Evolutionary conservation across 768 basidiomycete species (phyloP).

Genomic region (Vishniacozyma victoriae): DNA sequence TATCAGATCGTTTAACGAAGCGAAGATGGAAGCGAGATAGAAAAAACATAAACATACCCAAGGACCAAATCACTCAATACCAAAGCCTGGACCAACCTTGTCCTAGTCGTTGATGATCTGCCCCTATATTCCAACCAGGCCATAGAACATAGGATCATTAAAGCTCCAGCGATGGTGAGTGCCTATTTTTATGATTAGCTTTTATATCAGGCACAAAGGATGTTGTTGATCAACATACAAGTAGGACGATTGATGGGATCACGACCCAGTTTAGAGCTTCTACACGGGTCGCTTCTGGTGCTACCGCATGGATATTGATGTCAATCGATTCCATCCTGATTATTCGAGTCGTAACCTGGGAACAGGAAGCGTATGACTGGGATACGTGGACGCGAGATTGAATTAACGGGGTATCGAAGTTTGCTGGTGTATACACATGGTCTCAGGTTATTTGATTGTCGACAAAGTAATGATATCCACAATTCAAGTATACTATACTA

Average conservation of each 20-base stretch:
- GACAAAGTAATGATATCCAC: no score
- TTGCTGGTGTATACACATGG: no score
- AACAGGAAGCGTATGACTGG: no score
- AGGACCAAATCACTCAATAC: conserved; percentile 38
- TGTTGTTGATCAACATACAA: conserved; percentile 12
- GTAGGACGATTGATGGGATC: conserved; percentile 35
- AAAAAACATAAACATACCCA: conserved; percentile 24
- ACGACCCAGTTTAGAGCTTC: conserved; percentile 28
- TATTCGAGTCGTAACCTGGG: no score
- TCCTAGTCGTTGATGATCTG: conserved; percentile 38
- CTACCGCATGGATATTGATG: no score
- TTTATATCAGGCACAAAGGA: neutral
- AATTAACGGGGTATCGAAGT: no score
- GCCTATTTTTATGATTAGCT: conserved; percentile 4
- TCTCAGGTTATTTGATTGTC: no score
- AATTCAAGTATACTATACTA: no score
- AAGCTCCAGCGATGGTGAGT: conserved; percentile 38
- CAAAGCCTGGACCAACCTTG: conserved; percentile 42
- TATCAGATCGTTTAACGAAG: neutral
- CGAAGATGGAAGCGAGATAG: neutral
- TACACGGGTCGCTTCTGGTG: neutral
- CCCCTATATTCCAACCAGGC: conserved; percentile 25
- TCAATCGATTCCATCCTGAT: no score
- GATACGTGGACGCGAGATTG: no score
- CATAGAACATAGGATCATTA: conserved; percentile 37